Evolutionary conservation across 108 stramenopile species (phyloP).

Genomic region (Parietichytrium sp.): DNA sequence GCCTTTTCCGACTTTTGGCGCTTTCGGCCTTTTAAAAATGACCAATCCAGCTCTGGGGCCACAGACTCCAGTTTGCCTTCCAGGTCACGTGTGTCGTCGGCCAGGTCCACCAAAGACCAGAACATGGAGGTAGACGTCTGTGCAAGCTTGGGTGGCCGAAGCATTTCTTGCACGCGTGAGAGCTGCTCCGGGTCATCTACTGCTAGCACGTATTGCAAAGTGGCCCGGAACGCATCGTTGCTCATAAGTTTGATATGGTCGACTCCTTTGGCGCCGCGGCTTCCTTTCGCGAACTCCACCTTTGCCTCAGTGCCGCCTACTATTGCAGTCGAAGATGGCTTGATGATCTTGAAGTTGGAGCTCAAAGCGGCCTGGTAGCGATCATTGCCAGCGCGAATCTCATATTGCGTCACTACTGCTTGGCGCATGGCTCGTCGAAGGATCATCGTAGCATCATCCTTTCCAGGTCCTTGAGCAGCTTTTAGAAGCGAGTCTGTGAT

Average conservation of each 20-base stretch:
- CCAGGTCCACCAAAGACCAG: slow-evolving; percentile 22
- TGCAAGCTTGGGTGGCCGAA: slow-evolving; percentile 20
- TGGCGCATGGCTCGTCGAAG: neutral
- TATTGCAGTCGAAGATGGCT: neutral
- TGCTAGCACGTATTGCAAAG: slow-evolving; percentile 5
- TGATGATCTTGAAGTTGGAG: neutral
- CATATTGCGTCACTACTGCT: neutral
- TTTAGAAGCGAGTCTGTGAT: neutral
- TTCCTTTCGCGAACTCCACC: neutral
- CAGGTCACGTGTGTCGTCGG: neutral
- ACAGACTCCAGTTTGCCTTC: neutral
- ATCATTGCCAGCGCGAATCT: neutral
- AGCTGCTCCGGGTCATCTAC: neutral
- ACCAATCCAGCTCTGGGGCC: neutral
- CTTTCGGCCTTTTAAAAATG: neutral
- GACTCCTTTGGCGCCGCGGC: neutral
- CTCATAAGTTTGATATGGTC: neutral
- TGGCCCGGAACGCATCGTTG: neutral
- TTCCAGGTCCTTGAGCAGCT: neutral
- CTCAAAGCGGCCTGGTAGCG: neutral
- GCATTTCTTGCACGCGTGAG: neutral
- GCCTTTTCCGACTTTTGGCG: slow-evolving; percentile 32
- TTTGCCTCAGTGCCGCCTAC: neutral
- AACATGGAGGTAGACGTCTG: neutral
- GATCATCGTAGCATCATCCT: neutral